These are phyloP conservation scores for Toxoplasma gondii DNA, from an alignment of 169 alveolate genomes.

Conservation along the genomic window DNA sequence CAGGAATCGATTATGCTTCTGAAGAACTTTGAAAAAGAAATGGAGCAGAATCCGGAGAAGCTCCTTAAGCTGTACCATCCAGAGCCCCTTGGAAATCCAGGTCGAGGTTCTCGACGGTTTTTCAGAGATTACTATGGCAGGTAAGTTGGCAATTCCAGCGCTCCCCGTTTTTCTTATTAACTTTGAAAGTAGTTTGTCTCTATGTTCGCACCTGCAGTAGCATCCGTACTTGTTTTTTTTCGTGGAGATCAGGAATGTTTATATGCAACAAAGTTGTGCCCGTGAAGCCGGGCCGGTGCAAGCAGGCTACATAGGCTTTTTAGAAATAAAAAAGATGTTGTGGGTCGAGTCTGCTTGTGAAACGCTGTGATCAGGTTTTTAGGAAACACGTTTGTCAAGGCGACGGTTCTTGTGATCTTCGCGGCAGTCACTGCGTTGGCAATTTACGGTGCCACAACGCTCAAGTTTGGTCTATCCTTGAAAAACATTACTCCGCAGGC, in stretches of 20 bases:
- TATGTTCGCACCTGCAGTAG: no score
- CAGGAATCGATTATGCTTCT: background rate
- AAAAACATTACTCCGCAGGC: conserved; percentile 69
- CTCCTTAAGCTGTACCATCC: conserved; percentile 20
- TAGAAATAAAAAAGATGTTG: no score
- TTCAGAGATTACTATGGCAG: conserved; percentile 37
- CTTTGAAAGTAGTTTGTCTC: no score
- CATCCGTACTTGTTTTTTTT: no score
- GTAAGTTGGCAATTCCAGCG: background rate
- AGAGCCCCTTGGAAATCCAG: conserved; percentile 32
- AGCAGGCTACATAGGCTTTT: no score
- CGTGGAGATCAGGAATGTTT: no score
- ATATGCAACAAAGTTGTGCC: no score
- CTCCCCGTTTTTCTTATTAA: no score
- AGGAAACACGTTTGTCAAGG: conserved; percentile 45
- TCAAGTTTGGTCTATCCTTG: conserved; percentile 70
- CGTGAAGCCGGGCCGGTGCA: no score
- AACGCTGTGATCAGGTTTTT: background rate
- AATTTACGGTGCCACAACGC: conserved; percentile 70
- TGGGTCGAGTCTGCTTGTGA: no score
- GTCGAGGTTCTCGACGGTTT: background rate
- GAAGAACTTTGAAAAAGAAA: background rate
- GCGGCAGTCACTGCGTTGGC: conserved; percentile 66
- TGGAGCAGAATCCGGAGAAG: background rate
- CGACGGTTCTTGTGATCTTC: conserved; percentile 57